phyloP scores from a whole-genome alignment of 441 rosid species.

The Breynia disticha region DNA sequence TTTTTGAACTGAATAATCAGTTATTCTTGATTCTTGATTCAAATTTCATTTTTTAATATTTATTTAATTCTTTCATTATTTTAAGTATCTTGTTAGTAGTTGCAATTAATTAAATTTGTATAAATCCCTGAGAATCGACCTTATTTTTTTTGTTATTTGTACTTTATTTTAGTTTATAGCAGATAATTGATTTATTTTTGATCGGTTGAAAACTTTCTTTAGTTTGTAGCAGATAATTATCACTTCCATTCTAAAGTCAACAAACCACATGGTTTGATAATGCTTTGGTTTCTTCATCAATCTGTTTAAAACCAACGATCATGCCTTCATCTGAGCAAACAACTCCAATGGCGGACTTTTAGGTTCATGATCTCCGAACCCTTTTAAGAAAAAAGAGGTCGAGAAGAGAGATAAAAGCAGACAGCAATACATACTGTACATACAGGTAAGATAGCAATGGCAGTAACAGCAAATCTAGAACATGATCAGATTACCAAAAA shows the following conservation, averaged over 20 bases:
- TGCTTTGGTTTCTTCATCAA: conserved; percentile 16
- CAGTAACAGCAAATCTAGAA: conserved; percentile 18
- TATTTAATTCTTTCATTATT: too few relatives aligned
- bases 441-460: conserved; percentile 11
- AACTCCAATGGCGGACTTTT: conserved; percentile 13
- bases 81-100: too few relatives aligned
- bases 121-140: too few relatives aligned
- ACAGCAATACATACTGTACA: conserved; percentile 32
- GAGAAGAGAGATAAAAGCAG: conserved; percentile 11
- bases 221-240: not conserved
- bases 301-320: conserved; percentile 23
- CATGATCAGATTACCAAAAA: too few relatives aligned
- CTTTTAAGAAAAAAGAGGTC: not conserved
- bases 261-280: conserved; percentile 17
- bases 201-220: too few relatives aligned
- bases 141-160: too few relatives aligned
- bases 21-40: too few relatives aligned
- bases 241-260: conserved; percentile 15
- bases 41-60: too few relatives aligned
- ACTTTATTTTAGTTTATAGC: too few relatives aligned
- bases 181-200: too few relatives aligned
- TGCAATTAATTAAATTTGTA: too few relatives aligned
- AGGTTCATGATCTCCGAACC: conserved; percentile 9
- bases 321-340: conserved; percentile 26
- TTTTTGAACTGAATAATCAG: too few relatives aligned